Evolutionary conservation across 73 alveolate species (phyloP).

Genomic region (Stentor coeruleus): DNA sequence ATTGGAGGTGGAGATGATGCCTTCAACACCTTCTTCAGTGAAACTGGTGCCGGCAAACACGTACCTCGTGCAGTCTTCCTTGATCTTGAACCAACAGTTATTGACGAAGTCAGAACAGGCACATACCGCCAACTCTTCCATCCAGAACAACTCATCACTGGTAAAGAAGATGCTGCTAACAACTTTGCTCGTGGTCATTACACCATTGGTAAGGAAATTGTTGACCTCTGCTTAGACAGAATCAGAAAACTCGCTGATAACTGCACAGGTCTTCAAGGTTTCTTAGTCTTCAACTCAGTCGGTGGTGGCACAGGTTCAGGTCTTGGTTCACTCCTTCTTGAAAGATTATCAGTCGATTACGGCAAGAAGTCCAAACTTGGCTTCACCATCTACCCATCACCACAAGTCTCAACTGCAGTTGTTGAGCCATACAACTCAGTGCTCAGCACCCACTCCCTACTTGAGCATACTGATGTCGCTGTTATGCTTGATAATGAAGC

Average conservation of each 20-base stretch:
- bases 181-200: conserved; percentile 92
- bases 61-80: conserved; percentile 97
- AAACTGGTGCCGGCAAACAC: conserved; percentile 98
- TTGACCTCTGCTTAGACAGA: conserved; percentile 84
- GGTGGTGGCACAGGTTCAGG: conserved; percentile 93
- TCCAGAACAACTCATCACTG: conserved; percentile 72
- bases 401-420: conserved; percentile 81
- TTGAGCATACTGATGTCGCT: conserved; percentile 85
- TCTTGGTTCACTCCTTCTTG: conserved; percentile 66
- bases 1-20: conserved; percentile 91
- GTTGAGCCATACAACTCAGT: conserved; percentile 96
- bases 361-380: conserved; percentile 89
- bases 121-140: conserved; percentile 78
- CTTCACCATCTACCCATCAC: conserved; percentile 90
- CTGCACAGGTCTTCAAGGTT: conserved; percentile 74
- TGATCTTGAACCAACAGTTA: conserved; percentile 95
- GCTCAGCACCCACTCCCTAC: conserved; percentile 83
- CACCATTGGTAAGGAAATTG: conserved; percentile 87
- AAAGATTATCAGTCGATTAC: conserved; percentile 75
- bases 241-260: conserved; percentile 90
- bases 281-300: conserved; percentile 68
- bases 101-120: conserved; percentile 93
- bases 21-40: conserved; percentile 95
- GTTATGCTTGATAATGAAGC: conserved; percentile 89
- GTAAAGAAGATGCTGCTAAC: conserved; percentile 79